Evolutionary conservation across 1,284 basidiomycete species (phyloP).

Genomic region (Ceratobasidium sp.): DNA sequence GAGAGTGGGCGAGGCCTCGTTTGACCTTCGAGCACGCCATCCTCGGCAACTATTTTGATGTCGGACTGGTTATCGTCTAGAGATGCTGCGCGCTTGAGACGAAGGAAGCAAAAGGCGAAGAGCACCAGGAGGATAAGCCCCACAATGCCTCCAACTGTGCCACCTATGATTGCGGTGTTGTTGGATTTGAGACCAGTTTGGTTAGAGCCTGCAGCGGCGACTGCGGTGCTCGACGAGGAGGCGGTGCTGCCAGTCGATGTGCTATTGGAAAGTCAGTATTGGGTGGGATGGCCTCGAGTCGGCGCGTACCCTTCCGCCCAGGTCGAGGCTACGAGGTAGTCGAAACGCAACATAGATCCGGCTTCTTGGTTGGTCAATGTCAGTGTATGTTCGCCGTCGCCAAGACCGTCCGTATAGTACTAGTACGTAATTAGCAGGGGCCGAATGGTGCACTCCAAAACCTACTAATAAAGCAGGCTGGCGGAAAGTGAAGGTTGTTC

Average conservation of each 20-base stretch:
- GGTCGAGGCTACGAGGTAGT: conserved; percentile 22
- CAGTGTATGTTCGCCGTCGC: conserved; percentile 14
- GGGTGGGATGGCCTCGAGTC: neutral
- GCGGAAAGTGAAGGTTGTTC: conserved; percentile 19
- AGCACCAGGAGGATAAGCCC: conserved; percentile 6
- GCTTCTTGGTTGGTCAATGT: conserved; percentile 32
- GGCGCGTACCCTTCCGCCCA: conserved; percentile 17
- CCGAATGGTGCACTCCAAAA: neutral
- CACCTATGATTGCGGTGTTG: conserved; percentile 12
- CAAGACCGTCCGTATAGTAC: conserved; percentile 28
- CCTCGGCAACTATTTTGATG: conserved; percentile 11
- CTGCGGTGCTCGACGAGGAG: neutral
- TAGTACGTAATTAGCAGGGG: neutral
- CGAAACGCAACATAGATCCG: conserved; percentile 17
- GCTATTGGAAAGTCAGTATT: neutral
- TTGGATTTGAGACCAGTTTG: neutral
- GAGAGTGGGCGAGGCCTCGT: conserved; percentile 22
- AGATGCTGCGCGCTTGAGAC: conserved; percentile 17
- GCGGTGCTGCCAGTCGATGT: neutral
- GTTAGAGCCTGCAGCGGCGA: neutral
- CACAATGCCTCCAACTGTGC: conserved; percentile 18
- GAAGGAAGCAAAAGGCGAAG: conserved; percentile 24
- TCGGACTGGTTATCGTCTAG: conserved; percentile 17
- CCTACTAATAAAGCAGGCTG: conserved; percentile 26
- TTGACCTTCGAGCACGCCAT: neutral